Base-by-base conservation (phyloP, 495 filamentous ascomycete genomes). In the Melanomma pulvis-pyrius region DNA sequence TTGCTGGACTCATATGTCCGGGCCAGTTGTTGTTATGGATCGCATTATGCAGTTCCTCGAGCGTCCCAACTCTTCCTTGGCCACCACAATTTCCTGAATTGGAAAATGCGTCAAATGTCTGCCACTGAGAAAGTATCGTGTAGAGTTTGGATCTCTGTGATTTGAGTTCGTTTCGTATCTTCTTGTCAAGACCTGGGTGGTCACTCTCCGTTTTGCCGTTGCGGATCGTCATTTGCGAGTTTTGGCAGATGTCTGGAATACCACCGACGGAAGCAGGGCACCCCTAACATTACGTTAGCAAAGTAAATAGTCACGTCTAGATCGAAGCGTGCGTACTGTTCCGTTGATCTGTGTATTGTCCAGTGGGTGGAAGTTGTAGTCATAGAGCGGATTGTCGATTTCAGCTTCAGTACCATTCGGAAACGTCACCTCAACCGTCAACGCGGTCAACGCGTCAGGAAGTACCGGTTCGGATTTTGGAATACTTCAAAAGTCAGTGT, bases 341-440 rank as follows among this genome's bases (percentile, higher is more conserved):
- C 65, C 65, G 50, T 68, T 68, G 50, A 68, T 68, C 25, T 68
- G 58, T 13, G 54, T 56, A 58, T 61, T 26, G 50, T 68, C 59
- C 32, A 69, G 66, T 1, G 67, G 67, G 32, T 70, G 61, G 24
- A 70, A 65, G 57, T 60, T 54, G 49, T 70, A 70, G 12, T 61
- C 39, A 41, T 34, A 70, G 0, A 70, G 62, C 21, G 67, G 67
- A 26, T 70, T 70, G 13, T 53, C 47, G 24, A 70, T 61, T 15
- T 47, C 17, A 1, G 55, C 57, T 9, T 24, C 29, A 6, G 62
- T 65, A 17, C 67, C 67, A 48, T 65, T 62, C 1, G 67, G 62
- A 30, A 49, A 61, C 2, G 55, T 62, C 17, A 70, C 61, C 12
- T 30, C 11, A 17, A 70, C 57, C 24, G 59, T 61, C 44, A 61